Conservation (phyloP, 495 filamentous ascomycete species). For the Annulohypoxylon moriforme region DNA sequence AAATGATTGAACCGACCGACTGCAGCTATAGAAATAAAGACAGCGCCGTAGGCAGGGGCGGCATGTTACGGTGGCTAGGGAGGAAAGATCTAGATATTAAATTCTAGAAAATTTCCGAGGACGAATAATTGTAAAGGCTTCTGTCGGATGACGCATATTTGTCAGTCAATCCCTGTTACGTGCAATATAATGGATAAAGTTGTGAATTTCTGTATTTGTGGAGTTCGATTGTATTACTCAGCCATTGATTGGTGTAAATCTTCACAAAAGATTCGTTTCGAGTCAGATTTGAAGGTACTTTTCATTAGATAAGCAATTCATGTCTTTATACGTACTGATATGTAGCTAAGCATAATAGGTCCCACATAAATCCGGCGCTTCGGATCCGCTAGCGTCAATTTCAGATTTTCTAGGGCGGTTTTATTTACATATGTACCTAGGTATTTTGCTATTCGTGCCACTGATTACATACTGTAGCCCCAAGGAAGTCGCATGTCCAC, state of each 20-base stretch:
- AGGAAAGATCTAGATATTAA: conserved; percentile 2
- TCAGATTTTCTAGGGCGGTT: conserved; percentile 36
- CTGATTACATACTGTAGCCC: not conserved
- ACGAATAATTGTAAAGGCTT: conserved; percentile 26
- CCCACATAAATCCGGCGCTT: conserved; percentile 33
- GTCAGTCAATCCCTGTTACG: not conserved
- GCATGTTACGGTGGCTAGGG: not conserved
- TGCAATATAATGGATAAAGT: not conserved
- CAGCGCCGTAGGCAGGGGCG: not conserved
- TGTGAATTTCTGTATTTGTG: not conserved
- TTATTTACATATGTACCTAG: conserved; percentile 6
- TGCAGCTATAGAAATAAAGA: not conserved
- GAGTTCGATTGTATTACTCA: conserved; percentile 10
- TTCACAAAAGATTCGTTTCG: not conserved
- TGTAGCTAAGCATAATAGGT: conserved; percentile 21
- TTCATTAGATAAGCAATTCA: not conserved
- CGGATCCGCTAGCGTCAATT: conserved; percentile 35
- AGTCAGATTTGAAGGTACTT: not conserved
- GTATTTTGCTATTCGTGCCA: conserved; percentile 14
- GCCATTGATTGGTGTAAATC: conserved; percentile 12
- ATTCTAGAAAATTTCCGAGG: conserved; percentile 41
- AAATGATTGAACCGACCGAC: not conserved
- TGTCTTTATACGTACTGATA: not conserved
- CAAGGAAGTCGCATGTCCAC: conserved; percentile 30
- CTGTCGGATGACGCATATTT: conserved; percentile 44